These are phyloP conservation scores for Onygenales sp. DNA, from an alignment of 2,329 filamentous ascomycete genomes.

Conservation along the genomic window DNA sequence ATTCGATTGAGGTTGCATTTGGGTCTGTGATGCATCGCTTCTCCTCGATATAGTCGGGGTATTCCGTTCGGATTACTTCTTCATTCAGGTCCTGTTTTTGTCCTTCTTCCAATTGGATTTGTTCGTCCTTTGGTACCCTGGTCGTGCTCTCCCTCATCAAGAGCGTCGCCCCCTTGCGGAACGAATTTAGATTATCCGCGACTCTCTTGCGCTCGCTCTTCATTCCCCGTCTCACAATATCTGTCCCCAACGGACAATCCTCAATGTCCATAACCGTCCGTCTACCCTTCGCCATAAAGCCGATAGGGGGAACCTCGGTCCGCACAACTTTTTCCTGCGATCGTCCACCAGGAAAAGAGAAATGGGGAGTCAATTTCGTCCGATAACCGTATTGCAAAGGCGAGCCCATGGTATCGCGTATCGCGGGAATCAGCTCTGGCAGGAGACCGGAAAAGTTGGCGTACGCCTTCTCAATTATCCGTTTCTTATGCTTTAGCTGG, in stretches of 20 bases:
- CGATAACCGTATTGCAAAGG: constrained; percentile 88
- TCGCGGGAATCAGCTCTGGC: constrained; percentile 61
- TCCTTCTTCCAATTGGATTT: constrained; percentile 14
- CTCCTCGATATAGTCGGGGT: constrained; percentile 57
- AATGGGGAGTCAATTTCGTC: constrained; percentile 95
- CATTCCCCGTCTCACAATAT: constrained; percentile 71
- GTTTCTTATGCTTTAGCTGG: constrained; percentile 75
- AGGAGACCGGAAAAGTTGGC: constrained; percentile 79
- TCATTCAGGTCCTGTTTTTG: constrained; percentile 28
- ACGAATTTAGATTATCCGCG: constrained; percentile 57
- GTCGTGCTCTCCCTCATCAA: constrained; percentile 77
- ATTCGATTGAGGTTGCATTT: constrained; percentile 76
- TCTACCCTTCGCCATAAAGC: constrained; percentile 82
- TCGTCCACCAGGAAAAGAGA: constrained; percentile 61
- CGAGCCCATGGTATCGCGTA: constrained; percentile 79
- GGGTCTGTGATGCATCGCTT: constrained; percentile 86
- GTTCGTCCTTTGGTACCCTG: constrained; percentile 36
- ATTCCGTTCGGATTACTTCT: constrained; percentile 43
- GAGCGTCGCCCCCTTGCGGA: constrained; percentile 75
- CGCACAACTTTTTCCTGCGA: constrained; percentile 44
- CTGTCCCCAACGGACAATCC: constrained; percentile 90
- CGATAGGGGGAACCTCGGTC: constrained; percentile 62
- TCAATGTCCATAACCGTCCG: constrained; percentile 83
- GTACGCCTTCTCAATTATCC: constrained; percentile 85
- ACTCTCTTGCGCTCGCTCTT: constrained; percentile 70